Conservation (phyloP, 495 filamentous ascomycete species). For the Podospora fimiseda region DNA sequence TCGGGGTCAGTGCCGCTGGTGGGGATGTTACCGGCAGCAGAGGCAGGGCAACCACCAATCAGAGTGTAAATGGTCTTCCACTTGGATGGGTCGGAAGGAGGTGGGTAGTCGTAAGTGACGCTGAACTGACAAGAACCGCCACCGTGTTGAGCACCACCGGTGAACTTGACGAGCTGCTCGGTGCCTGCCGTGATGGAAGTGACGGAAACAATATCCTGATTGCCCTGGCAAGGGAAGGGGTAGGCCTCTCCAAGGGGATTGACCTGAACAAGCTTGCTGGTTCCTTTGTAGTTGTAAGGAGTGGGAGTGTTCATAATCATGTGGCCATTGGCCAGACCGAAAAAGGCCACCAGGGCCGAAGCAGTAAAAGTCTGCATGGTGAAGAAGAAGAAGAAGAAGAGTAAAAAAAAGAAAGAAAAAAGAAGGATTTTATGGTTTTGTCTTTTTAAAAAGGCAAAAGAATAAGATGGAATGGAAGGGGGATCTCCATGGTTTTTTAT, state of each 20-base stretch:
- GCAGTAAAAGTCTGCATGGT: not conserved
- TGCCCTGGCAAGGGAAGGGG: conserved; percentile 70
- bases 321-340: conserved; percentile 10
- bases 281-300: conserved; percentile 33
- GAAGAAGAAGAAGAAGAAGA: not conserved
- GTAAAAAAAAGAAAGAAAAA: no score
- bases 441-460: no score
- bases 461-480: no score
- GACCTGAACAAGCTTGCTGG: conserved; percentile 19
- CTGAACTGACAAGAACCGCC: conserved; percentile 83
- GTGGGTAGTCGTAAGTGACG: conserved; percentile 63
- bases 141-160: conserved; percentile 63
- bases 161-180: conserved; percentile 47
- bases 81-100: conserved; percentile 43
- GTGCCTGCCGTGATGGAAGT: conserved; percentile 41
- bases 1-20: conserved; percentile 7
- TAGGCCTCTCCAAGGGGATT: conserved; percentile 49
- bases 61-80: conserved; percentile 78
- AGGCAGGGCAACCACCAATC: conserved; percentile 64
- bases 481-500: no score
- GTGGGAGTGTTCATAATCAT: conserved; percentile 22
- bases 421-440: no score
- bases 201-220: conserved; percentile 30
- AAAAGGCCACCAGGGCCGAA: conserved; percentile 6
- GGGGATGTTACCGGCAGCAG: conserved; percentile 38